phyloP scores from a whole-genome alignment of 129 eudicot genomes.

The sunflower (Helianthus annuus) region HanXRQr2.0-SUNRISE NC_035442.2:158360677-158361176 shows the following conservation, averaged over 20 bases:
- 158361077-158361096: slow-evolving; percentile 48
- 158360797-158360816: slow-evolving; percentile 57
- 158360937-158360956: slow-evolving; percentile 27
- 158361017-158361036: slow-evolving; percentile 60
- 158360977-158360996: slow-evolving; percentile 51
- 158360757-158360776: slow-evolving; percentile 20
- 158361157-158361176: slow-evolving; percentile 43
- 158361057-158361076: slow-evolving; percentile 42
- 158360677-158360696: slow-evolving; percentile 67
- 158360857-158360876: slow-evolving; percentile 50
- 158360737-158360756: slow-evolving; percentile 51
- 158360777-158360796: slow-evolving; percentile 52
- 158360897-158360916: slow-evolving; percentile 43
- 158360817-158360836: slow-evolving; percentile 63
- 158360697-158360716: slow-evolving; percentile 54
- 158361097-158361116: slow-evolving; percentile 47
- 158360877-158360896: slow-evolving; percentile 38
- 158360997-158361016: slow-evolving; percentile 25
- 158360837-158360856: slow-evolving; percentile 53
- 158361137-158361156: slow-evolving; percentile 70
- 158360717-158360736: slow-evolving; percentile 56
- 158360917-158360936: slow-evolving; percentile 47
- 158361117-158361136: slow-evolving; percentile 60
- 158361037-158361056: slow-evolving; percentile 52
- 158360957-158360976: slow-evolving; percentile 28